These are phyloP conservation scores for Coemansia sp. DNA, from an alignment of 192 early-diverging fungal genomes.

Conservation along the genomic window DNA sequence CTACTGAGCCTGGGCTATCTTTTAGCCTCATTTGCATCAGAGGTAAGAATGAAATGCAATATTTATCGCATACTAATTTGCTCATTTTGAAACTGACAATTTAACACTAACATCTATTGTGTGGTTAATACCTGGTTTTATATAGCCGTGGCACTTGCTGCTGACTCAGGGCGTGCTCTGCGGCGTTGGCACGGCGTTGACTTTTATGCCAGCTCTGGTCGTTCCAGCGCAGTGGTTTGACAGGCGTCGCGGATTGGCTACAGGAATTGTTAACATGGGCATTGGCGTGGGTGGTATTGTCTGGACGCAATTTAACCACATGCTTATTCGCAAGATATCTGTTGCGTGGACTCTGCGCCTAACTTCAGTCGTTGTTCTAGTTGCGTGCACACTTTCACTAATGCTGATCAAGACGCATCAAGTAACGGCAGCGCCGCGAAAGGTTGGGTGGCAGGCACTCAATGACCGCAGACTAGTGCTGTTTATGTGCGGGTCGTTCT, in stretches of 20 bases:
- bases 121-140: neutral
- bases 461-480: slow-evolving; percentile 28
- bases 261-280: slow-evolving; percentile 62
- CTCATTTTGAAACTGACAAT: neutral
- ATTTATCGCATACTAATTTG: neutral
- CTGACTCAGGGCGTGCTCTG: slow-evolving; percentile 61
- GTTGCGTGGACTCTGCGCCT: slow-evolving; percentile 63
- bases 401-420: slow-evolving; percentile 44
- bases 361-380: slow-evolving; percentile 49
- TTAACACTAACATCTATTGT: neutral
- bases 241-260: slow-evolving; percentile 56
- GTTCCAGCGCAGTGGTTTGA: slow-evolving; percentile 61
- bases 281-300: slow-evolving; percentile 71
- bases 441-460: slow-evolving; percentile 16
- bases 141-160: slow-evolving; percentile 63
- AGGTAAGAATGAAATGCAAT: slow-evolving; percentile 32
- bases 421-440: neutral
- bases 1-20: slow-evolving; percentile 44
- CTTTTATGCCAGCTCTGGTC: slow-evolving; percentile 49
- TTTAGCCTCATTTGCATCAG: slow-evolving; percentile 49
- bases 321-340: slow-evolving; percentile 58
- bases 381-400: slow-evolving; percentile 24
- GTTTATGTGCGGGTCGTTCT: slow-evolving; percentile 33
- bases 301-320: slow-evolving; percentile 59
- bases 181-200: slow-evolving; percentile 54